These are phyloP conservation scores for Tetrapyrgos nigripes DNA, from an alignment of 1,284 basidiomycete genomes.

Conservation along the genomic window DNA sequence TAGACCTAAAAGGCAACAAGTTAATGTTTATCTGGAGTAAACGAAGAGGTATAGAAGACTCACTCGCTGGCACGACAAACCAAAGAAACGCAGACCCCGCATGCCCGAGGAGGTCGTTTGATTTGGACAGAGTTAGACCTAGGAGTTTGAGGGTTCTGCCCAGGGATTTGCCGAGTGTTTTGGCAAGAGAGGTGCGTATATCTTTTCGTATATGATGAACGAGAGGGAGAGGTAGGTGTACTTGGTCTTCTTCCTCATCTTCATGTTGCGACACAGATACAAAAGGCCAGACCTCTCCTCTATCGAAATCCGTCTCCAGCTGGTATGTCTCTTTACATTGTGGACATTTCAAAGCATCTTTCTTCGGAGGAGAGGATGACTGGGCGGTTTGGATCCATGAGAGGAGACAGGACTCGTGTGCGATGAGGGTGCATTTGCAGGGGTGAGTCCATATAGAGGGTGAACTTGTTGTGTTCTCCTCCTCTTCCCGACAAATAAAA, in stretches of 20 bases:
- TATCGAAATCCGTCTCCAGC: constrained; percentile 66
- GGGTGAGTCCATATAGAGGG: constrained; percentile 75
- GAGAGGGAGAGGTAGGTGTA: no score
- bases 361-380: constrained; percentile 45
- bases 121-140: neutral
- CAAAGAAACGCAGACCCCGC: neutral
- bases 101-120: neutral
- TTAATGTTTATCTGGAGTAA: no score
- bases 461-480: constrained; percentile 46
- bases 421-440: constrained; percentile 79
- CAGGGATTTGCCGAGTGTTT: no score
- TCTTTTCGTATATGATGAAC: no score
- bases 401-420: constrained; percentile 79
- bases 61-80: neutral
- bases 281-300: constrained; percentile 58
- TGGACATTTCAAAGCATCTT: constrained; percentile 77
- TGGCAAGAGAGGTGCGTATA: no score
- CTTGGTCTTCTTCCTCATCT: no score
- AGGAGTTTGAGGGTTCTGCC: neutral
- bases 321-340: constrained; percentile 75
- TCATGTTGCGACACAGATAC: no score
- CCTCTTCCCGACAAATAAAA: constrained; percentile 81
- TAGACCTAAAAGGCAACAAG: no score
- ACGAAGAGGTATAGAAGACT: no score
- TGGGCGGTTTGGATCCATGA: constrained; percentile 79